phyloP scores from a whole-genome alignment of 306 rosid genomes.

The Vicia sativa region DNA sequence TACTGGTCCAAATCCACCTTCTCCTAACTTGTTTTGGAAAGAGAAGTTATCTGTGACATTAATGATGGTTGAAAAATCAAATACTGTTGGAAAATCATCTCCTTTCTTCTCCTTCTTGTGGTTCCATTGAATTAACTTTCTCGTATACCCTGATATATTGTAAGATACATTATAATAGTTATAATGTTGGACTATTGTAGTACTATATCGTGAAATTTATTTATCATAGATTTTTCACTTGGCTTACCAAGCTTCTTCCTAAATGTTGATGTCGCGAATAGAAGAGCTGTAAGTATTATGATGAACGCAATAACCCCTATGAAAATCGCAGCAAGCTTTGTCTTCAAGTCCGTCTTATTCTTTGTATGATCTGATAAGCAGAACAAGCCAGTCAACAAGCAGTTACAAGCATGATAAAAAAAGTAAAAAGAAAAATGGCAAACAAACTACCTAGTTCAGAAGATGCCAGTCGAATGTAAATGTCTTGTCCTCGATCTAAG shows the following conservation, averaged over 20 bases:
- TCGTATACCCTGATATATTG: neutral
- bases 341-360: neutral
- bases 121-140: neutral
- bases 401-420: neutral
- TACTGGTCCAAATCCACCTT: slow-evolving; percentile 23
- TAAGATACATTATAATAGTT: too few species aligned
- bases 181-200: neutral
- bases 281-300: neutral
- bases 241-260: neutral
- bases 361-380: slow-evolving; percentile 8
- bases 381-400: slow-evolving; percentile 5
- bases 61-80: slow-evolving; percentile 3
- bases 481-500: neutral
- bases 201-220: too few species aligned
- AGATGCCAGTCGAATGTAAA: neutral
- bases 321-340: slow-evolving; percentile 18
- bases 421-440: neutral
- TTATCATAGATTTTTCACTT: slow-evolving; percentile 6
- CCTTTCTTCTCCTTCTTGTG: neutral
- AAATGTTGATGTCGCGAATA: neutral
- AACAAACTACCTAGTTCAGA: neutral
- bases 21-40: neutral
- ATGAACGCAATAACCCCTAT: slow-evolving; percentile 10
- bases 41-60: slow-evolving; percentile 28
- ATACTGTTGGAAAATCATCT: neutral